Evolutionary conservation across 2,329 filamentous ascomycete genomes (phyloP).

Genomic region (Fusarium buharicum): DNA sequence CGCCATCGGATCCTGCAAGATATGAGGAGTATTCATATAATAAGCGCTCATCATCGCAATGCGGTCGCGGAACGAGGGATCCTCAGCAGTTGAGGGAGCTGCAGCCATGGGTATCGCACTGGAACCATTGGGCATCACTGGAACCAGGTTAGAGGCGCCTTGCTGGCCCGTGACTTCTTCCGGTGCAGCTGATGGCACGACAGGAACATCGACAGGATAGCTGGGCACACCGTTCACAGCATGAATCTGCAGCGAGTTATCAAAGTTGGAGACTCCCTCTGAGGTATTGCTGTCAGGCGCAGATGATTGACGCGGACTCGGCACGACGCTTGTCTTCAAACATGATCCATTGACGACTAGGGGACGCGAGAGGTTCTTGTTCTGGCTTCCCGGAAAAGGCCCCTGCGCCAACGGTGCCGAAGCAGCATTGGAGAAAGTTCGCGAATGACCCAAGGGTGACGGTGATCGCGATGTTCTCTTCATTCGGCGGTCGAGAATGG

Average conservation of each 20-base stretch:
- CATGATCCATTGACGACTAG: constrained; percentile 64
- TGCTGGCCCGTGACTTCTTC: constrained; percentile 35
- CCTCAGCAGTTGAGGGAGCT: constrained; percentile 46
- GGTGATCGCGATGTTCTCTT: constrained; percentile 65
- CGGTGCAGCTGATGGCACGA: constrained; percentile 11
- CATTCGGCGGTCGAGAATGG: constrained; percentile 64
- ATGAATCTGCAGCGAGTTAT: constrained; percentile 47
- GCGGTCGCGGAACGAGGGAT: constrained; percentile 56
- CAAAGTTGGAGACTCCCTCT: constrained; percentile 42
- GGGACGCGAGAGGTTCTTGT: constrained; percentile 55
- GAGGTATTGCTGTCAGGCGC: constrained; percentile 29
- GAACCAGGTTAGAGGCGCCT: constrained; percentile 41
- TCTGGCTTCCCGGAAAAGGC: constrained; percentile 52
- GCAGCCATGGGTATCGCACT: constrained; percentile 39
- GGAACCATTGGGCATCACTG: constrained; percentile 52
- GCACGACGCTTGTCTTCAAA: constrained; percentile 50
- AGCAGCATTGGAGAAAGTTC: constrained; percentile 56
- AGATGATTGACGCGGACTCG: constrained; percentile 38
- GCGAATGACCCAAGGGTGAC: constrained; percentile 63
- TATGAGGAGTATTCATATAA: constrained; percentile 44
- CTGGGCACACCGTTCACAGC: constrained; percentile 20
- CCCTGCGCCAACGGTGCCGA: constrained; percentile 54
- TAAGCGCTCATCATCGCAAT: constrained; percentile 54
- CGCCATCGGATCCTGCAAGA: constrained; percentile 48
- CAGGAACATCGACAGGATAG: constrained; percentile 28